phyloP scores from a whole-genome alignment of 202 grass and related monocot genomes.

The Digitaria exilis region DNA sequence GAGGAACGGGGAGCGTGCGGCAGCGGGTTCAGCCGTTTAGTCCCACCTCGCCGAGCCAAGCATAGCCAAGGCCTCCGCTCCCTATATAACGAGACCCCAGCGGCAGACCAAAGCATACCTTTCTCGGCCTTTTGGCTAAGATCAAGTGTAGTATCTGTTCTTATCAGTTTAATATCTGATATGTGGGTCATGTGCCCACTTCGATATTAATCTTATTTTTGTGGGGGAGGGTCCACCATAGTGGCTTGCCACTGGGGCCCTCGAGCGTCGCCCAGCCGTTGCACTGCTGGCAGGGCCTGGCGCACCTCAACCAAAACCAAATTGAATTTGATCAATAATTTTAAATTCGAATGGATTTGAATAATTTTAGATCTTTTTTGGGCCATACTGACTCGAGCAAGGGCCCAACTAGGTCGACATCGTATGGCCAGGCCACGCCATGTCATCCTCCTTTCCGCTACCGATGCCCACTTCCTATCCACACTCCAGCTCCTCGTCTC shows the following conservation, averaged over 20 bases:
- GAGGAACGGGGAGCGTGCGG: neutral
- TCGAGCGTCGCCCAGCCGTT: conserved; percentile 20
- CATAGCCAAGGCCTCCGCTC: neutral
- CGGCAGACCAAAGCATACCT: conserved; percentile 32
- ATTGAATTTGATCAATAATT: neutral
- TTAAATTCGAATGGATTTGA: too few relatives aligned
- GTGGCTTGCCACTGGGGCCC: conserved; percentile 31
- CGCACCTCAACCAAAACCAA: conserved; percentile 26
- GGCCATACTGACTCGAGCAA: neutral
- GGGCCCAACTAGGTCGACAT: neutral
- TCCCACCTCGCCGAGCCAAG: neutral
- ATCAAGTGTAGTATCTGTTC: conserved; percentile 69
- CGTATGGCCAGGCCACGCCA: neutral
- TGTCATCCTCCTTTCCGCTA: conserved; percentile 2
- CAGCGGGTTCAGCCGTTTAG: neutral
- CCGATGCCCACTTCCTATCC: neutral
- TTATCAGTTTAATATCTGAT: conserved; percentile 69
- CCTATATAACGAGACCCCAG: neutral
- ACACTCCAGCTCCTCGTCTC: neutral
- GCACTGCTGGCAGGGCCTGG: conserved; percentile 35
- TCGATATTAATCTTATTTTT: conserved; percentile 59
- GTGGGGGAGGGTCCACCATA: neutral
- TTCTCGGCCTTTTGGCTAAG: conserved; percentile 91
- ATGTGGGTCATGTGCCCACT: conserved; percentile 6
- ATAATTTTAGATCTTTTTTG: neutral